Evolutionary conservation across 2,329 filamentous ascomycete species (phyloP), one percentile per base, ranked within the genome.

Genomic region (Colletotrichum sublineola): DNA sequence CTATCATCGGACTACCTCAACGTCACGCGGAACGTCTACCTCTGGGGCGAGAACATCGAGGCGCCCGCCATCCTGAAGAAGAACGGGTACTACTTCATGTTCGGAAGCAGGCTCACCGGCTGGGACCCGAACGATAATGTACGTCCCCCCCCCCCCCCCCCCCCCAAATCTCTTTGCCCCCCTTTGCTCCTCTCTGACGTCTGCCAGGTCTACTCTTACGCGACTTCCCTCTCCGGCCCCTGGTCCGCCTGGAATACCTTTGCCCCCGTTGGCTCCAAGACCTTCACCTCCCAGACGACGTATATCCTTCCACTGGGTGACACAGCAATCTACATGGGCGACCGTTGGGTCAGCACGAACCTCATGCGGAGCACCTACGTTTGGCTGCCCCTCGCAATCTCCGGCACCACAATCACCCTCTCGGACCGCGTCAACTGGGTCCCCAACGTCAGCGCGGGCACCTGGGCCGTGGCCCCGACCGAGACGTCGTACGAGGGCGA

Each of bases 91-190:
- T 93, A 92, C 79, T 93, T 88, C 79, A 88, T 93, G 82, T 92
- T 93, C 77, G 90, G 87, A 3, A 90, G 87, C 1, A 82, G 86
- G 60, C 78, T 89, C 24, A 88, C 86, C 1, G 87, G 87, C 4
- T 90, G 88, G 88, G 82, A 87, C 71, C 82, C 90, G 9, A 92
- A 92, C 75, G 91, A 92, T 77, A 93, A 93, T 76, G 84, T 87
- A 63, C 8, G 52, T 0, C 5, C 48, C 24, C 29, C 12, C 12
- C 12, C 7, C 14, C 7, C 29, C n/a, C 9, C 12, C 12, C 12
- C 7, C 14, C 7, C 29, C n/a, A 6, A 24, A 24, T 5, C 18
- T 20, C 8, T 18, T 42, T 46, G 44, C 18, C 42, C 12, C 40
- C 29, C 15, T n/a, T 3, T 8, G 6, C 3, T 12, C 29, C 18